A percentile compares a stretch with the other conserved stretches of the same genome.
phyloP scores from a whole-genome alignment of 2,329 filamentous ascomycete genomes.

The Cercospora zeina region DNA sequence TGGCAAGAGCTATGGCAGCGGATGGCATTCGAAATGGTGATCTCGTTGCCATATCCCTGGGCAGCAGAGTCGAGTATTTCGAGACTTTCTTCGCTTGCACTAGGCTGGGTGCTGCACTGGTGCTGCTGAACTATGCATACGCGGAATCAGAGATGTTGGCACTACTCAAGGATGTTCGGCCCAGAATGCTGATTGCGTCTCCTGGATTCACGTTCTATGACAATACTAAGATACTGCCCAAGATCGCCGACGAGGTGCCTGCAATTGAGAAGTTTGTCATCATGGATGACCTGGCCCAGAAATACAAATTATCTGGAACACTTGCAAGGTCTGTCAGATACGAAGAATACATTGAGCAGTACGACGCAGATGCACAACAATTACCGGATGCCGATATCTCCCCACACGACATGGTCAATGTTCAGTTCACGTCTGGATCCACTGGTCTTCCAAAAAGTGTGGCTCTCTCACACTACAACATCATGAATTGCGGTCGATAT shows the following conservation, averaged over 20 bases:
- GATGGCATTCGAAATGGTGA: slow-evolving; percentile 36
- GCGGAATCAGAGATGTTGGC: slow-evolving; percentile 68
- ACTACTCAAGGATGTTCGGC: slow-evolving; percentile 68
- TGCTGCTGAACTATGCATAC: slow-evolving; percentile 75
- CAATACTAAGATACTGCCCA: slow-evolving; percentile 58
- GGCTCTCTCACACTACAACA: slow-evolving; percentile 55
- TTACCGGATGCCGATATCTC: slow-evolving; percentile 33
- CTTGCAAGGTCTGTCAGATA: slow-evolving; percentile 29
- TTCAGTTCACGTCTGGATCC: slow-evolving; percentile 64
- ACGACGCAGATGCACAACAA: slow-evolving; percentile 21
- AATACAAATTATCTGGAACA: slow-evolving; percentile 27
- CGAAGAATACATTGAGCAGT: slow-evolving; percentile 33
- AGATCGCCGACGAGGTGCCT: slow-evolving; percentile 46
- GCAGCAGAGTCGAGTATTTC: slow-evolving; percentile 38
- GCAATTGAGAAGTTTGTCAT: slow-evolving; percentile 58
- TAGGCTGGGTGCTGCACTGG: slow-evolving; percentile 47
- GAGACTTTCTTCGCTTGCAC: slow-evolving; percentile 42
- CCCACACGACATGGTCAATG: slow-evolving; percentile 36
- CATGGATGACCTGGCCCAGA: slow-evolving; percentile 36
- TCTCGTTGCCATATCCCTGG: slow-evolving; percentile 37
- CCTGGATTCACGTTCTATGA: slow-evolving; percentile 62
- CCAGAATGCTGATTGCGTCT: slow-evolving; percentile 68
- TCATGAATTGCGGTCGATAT: slow-evolving; percentile 36
- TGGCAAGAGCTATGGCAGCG: slow-evolving; percentile 34
- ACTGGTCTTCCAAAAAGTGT: slow-evolving; percentile 73